phyloP scores from a whole-genome alignment of 257 asterid species.

The Solanum sejunctum region DNA sequence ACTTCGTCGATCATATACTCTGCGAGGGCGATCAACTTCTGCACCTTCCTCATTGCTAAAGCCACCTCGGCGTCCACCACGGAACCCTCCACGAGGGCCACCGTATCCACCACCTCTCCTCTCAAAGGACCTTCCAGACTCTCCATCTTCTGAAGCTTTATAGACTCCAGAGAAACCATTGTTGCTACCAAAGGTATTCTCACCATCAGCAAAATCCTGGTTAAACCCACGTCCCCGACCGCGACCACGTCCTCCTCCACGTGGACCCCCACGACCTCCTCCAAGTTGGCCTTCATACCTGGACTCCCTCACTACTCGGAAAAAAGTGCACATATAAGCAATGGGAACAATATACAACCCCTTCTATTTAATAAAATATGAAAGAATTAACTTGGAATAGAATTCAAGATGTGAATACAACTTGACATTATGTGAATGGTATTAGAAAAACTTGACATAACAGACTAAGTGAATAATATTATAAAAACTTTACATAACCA shows the following conservation, averaged over 20 bases:
- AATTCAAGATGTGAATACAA: background rate
- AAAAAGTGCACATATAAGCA: background rate
- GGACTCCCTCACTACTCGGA: constrained; percentile 22
- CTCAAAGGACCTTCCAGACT: constrained; percentile 10
- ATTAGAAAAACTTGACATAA: background rate
- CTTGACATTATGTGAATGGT: background rate
- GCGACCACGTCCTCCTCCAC: constrained; percentile 24
- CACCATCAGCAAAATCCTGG: too few relatives aligned
- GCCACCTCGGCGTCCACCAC: constrained; percentile 27
- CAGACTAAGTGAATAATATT: too few relatives aligned
- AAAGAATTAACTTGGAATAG: background rate
- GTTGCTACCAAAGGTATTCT: too few relatives aligned
- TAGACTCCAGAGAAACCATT: too few relatives aligned
- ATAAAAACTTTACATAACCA: too few relatives aligned
- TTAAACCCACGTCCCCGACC: too few relatives aligned
- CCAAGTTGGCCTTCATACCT: constrained; percentile 24
- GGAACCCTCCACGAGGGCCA: constrained; percentile 21
- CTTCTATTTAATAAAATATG: background rate
- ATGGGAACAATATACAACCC: background rate
- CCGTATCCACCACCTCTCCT: constrained; percentile 14
- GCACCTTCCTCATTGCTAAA: constrained; percentile 15
- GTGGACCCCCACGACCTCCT: constrained; percentile 19
- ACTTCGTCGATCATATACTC: constrained; percentile 22
- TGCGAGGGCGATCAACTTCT: constrained; percentile 15
- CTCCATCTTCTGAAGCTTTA: constrained; percentile 17